Percentiles rank a stretch among this genome's conserved stretches.
phyloP scores from a whole-genome alignment of 2,329 filamentous ascomycete genomes.

The Colletotrichum orchidophilum region DNA sequence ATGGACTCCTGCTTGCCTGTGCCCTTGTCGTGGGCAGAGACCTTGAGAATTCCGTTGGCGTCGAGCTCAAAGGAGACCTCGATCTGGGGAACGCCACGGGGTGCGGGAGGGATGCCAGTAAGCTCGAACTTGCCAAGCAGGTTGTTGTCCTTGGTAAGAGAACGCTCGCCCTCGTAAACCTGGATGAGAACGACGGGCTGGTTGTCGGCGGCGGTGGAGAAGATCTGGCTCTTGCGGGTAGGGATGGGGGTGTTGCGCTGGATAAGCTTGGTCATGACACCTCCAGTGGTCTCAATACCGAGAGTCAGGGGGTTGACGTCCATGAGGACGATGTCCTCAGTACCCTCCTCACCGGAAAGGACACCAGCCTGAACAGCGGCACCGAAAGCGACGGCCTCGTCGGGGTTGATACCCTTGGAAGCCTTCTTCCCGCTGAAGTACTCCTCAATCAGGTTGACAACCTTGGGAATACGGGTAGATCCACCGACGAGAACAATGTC shows the following conservation, averaged over 20 bases:
- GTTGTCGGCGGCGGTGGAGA: slow-evolving; percentile 96
- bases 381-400: slow-evolving; percentile 98
- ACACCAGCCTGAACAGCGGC: slow-evolving; percentile 98
- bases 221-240: slow-evolving; percentile 97
- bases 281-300: slow-evolving; percentile 96
- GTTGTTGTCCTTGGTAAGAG: slow-evolving; percentile 98
- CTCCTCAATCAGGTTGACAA: slow-evolving; percentile 88
- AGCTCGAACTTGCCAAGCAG: slow-evolving; percentile 98
- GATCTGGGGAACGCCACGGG: slow-evolving; percentile 96
- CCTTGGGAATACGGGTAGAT: slow-evolving; percentile 99
- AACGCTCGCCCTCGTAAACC: slow-evolving; percentile 93
- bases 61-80: slow-evolving; percentile 98
- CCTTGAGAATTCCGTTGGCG: slow-evolving; percentile 98
- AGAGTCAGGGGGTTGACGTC: slow-evolving; percentile 97
- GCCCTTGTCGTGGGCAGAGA: slow-evolving; percentile 95
- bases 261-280: slow-evolving; percentile 98
- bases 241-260: slow-evolving; percentile 94
- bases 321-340: slow-evolving; percentile 88
- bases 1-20: slow-evolving; percentile 97
- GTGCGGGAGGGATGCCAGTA: slow-evolving; percentile 92
- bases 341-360: slow-evolving; percentile 86
- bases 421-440: slow-evolving; percentile 96
- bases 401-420: slow-evolving; percentile 99
- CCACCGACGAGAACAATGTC: slow-evolving; percentile 98
- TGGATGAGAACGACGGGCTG: slow-evolving; percentile 95